Evolutionary conservation across 495 filamentous ascomycete species (phyloP).

Genomic region (Penicillium dipodomyicola): DNA sequence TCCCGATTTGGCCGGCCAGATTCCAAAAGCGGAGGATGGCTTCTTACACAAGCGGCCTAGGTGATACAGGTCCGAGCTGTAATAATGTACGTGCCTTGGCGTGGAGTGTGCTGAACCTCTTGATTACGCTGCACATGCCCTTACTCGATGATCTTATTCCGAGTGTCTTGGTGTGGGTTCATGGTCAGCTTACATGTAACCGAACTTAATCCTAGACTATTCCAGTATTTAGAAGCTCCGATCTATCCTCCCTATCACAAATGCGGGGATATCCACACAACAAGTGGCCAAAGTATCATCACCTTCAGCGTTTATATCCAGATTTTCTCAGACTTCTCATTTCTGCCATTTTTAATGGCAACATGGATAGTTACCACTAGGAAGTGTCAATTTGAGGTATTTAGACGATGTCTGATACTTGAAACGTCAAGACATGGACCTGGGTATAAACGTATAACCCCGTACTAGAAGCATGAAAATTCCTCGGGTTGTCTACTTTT

Average conservation of each 20-base stretch:
- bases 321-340: neutral
- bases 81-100: neutral
- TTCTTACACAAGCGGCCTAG: neutral
- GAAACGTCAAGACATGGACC: neutral
- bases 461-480: neutral
- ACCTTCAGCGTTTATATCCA: too few species aligned
- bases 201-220: neutral
- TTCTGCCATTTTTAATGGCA: neutral
- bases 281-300: too few species aligned
- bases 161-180: neutral
- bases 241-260: neutral
- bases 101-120: neutral
- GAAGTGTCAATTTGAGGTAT: neutral
- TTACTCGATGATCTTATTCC: neutral
- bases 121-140: neutral
- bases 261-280: neutral
- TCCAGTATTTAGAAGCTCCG: neutral
- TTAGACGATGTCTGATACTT: neutral
- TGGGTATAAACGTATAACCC: neutral
- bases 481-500: neutral
- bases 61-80: conserved; percentile 4
- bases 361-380: too few species aligned
- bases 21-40: neutral
- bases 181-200: neutral
- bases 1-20: neutral